Evolutionary conservation across 2,329 filamentous ascomycete species (phyloP).

Genomic region (Cryphonectria parasitica): DNA sequence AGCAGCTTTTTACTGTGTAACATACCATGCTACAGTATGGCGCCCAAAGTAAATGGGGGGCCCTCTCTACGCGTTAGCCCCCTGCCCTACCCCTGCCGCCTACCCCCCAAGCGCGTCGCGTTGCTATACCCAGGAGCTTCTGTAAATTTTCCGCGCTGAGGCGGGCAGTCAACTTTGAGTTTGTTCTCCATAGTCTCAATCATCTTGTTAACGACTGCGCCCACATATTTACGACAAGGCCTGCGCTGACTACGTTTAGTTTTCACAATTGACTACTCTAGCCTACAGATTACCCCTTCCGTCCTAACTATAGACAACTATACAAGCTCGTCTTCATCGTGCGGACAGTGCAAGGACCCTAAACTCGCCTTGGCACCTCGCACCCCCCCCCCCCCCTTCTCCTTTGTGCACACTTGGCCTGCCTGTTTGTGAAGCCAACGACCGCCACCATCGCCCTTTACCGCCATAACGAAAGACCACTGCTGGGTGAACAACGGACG

Average conservation of each 20-base stretch:
- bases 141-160: slow-evolving; percentile 1
- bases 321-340: not conserved
- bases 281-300: not conserved
- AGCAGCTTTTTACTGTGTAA: not conserved
- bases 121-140: not conserved
- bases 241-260: not conserved
- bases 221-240: not conserved
- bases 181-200: not conserved
- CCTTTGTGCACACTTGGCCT: not conserved
- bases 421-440: not conserved
- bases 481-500: slow-evolving; percentile 13
- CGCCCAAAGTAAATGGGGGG: not conserved
- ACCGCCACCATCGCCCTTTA: not conserved
- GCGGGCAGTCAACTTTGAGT: not conserved
- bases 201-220: not conserved
- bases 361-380: not conserved
- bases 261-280: not conserved
- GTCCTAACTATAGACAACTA: not conserved
- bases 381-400: not conserved
- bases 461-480: not conserved
- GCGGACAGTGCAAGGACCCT: not conserved
- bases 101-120: not conserved
- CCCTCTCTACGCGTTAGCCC: not conserved
- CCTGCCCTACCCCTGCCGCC: not conserved
- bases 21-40: not conserved